Evolutionary conservation across 1,284 basidiomycete species (phyloP).

Genomic region (Ceratobasidium sp.): DNA sequence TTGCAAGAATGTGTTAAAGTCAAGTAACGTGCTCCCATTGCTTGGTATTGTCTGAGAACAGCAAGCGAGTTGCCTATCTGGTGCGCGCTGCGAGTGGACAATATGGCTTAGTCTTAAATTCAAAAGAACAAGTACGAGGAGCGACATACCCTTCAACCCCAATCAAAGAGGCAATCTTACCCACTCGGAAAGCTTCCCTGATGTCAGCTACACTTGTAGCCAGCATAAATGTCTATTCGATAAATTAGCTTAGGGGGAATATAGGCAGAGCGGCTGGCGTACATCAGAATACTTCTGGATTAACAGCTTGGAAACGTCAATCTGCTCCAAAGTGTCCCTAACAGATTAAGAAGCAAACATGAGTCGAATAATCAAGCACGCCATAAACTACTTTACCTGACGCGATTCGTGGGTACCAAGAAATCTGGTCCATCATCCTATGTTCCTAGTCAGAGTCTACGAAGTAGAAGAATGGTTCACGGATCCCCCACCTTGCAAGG

Average conservation of each 20-base stretch:
- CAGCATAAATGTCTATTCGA: conserved; percentile 74
- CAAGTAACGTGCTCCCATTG: conserved; percentile 87
- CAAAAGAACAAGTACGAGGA: neutral
- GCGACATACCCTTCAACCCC: conserved; percentile 86
- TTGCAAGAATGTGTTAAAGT: conserved; percentile 91
- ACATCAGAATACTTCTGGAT: conserved; percentile 84
- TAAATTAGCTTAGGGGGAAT: neutral
- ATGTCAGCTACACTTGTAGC: conserved; percentile 73
- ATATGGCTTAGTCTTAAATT: conserved; percentile 24
- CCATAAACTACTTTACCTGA: conserved; percentile 65
- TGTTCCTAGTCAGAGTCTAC: conserved; percentile 80
- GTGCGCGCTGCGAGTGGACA: conserved; percentile 71
- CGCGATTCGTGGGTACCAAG: conserved; percentile 78
- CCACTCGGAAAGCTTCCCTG: conserved; percentile 69
- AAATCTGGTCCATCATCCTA: conserved; percentile 74
- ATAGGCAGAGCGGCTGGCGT: conserved; percentile 50
- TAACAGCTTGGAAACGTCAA: conserved; percentile 83
- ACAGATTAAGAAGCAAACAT: neutral
- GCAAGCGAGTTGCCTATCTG: conserved; percentile 90
- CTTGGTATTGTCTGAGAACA: conserved; percentile 80
- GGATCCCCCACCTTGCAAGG: conserved; percentile 59
- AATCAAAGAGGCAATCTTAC: conserved; percentile 87
- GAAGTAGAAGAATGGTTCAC: conserved; percentile 67
- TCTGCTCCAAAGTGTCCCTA: conserved; percentile 94
- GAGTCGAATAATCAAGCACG: neutral